Evolutionary conservation across 768 basidiomycete genomes (phyloP), one percentile per base, ranked within the genome.

Genomic region (Boletus huronensis): DNA sequence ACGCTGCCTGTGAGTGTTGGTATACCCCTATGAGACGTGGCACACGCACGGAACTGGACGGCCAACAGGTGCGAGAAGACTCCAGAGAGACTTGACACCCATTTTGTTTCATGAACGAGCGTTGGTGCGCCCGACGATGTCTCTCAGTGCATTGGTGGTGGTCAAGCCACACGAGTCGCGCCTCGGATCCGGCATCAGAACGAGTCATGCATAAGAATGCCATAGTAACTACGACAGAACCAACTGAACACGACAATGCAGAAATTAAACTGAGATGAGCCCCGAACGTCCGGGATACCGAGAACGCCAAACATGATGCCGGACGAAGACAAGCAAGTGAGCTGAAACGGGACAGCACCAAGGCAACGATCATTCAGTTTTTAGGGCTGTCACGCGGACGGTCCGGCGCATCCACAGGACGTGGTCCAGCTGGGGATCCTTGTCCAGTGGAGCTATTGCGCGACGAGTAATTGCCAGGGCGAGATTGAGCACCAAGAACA

Each of bases 41-140:
- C 44, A 52, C 16, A 76, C 84, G 64, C 68, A 96, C 95, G 91
- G 81, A 62, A 98, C 88, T 42, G 96, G 96, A 53, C 96, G 82
- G 29, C 93, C 94, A 36, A 96, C 93, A n/a, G 96, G 96, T 13
- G 82, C 81, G 53, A 99, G 75, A 13, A 99, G 83, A 58, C 80
- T 88, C 96, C 96, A 99, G 61, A 99, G 75, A 29, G 92, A 93
- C 72, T 98, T 95, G 48, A 98, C 95, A 83, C 96, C 96, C 96
- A 98, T 65, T 5, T 25, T 94, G 7, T 21, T 43, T 53, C 46
- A 45, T 44, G 32, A 40, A 28, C 14, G 47, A 31, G 29, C 25
- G 51, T 39, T 23, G 32, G 8, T 29, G 25, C 21, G 41, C 11
- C 34, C 10, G 32, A 6, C 14, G 16, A 21, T n/a, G n/a, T n/a